These are phyloP conservation scores for Kurtzmaniella quercitrusa DNA, from an alignment of 1,139 yeast species.

Conservation along the genomic window DNA sequence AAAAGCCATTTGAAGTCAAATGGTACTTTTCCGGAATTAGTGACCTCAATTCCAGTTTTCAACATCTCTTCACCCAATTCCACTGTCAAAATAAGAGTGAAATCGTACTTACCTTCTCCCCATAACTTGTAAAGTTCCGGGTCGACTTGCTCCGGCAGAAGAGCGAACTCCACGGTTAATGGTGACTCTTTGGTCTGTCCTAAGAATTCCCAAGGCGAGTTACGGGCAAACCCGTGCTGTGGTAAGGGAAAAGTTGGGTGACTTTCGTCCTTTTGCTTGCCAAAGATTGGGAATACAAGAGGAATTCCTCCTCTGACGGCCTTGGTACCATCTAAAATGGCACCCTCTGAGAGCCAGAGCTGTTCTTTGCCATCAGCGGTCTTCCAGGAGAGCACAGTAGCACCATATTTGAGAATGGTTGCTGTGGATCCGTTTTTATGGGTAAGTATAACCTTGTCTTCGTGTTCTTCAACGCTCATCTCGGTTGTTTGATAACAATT, in stretches of 20 bases:
- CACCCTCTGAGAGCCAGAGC: slow-evolving; percentile 60
- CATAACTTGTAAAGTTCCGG: slow-evolving; percentile 56
- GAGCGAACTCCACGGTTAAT: slow-evolving; percentile 80
- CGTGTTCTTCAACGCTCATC: slow-evolving; percentile 65
- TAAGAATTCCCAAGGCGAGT: slow-evolving; percentile 83
- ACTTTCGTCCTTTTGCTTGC: slow-evolving; percentile 48
- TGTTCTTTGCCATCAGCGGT: slow-evolving; percentile 62
- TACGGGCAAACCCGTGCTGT: slow-evolving; percentile 95
- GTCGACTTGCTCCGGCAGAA: slow-evolving; percentile 78
- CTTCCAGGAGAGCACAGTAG: slow-evolving; percentile 83
- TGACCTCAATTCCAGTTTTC: slow-evolving; percentile 68
- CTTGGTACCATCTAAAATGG: slow-evolving; percentile 82
- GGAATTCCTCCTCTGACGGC: slow-evolving; percentile 98
- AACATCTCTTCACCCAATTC: slow-evolving; percentile 51
- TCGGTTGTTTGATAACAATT: neutral
- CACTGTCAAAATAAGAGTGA: slow-evolving; percentile 71
- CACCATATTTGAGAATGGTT: slow-evolving; percentile 78
- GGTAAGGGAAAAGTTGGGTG: slow-evolving; percentile 56
- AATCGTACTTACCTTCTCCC: slow-evolving; percentile 54
- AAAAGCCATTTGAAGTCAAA: slow-evolving; percentile 92
- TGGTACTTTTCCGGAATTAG: slow-evolving; percentile 57
- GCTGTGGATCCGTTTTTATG: slow-evolving; percentile 53
- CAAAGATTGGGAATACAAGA: slow-evolving; percentile 91
- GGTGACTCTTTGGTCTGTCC: slow-evolving; percentile 64
- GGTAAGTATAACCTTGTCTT: slow-evolving; percentile 56